A percentile compares a stretch with the other conserved stretches of the same genome.
phyloP scores from a whole-genome alignment of 257 asterid species.

The Petrea volubilis region DNA sequence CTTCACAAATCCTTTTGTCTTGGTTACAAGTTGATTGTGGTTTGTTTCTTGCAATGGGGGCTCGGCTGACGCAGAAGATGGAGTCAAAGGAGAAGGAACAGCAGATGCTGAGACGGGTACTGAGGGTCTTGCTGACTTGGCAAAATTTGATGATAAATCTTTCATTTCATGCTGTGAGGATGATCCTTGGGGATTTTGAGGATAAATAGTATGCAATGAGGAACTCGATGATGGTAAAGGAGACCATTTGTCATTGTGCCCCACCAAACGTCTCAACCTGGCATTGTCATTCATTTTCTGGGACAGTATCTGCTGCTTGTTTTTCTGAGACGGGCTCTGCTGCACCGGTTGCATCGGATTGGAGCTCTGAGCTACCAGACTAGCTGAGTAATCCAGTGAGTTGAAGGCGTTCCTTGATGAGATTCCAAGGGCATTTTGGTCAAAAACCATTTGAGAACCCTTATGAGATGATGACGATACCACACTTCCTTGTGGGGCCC shows the following conservation, averaged over 20 bases:
- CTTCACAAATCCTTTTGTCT: conserved; percentile 9
- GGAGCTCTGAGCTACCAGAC: conserved; percentile 11
- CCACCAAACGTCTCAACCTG: conserved; percentile 22
- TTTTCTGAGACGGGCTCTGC: conserved; percentile 24
- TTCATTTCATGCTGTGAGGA: conserved; percentile 34
- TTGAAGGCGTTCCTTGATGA: conserved; percentile 23
- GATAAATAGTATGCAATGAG: conserved; percentile 23
- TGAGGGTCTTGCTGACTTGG: conserved; percentile 28
- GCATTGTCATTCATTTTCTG: conserved; percentile 33
- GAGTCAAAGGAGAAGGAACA: conserved; percentile 47
- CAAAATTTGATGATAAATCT: conserved; percentile 32
- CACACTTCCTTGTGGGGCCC: conserved; percentile 25
- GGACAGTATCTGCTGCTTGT: conserved; percentile 32
- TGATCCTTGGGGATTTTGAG: conserved; percentile 42
- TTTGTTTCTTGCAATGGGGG: conserved; percentile 16
- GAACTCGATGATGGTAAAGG: conserved; percentile 21
- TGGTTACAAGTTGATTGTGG: conserved; percentile 19
- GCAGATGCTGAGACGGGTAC: conserved; percentile 36
- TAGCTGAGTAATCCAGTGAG: conserved; percentile 27
- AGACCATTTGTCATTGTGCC: conserved; percentile 30
- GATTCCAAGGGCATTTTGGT: conserved; percentile 23
- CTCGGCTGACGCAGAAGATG: conserved; percentile 26
- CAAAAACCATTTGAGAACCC: conserved; percentile 21
- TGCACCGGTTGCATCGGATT: conserved; percentile 24
- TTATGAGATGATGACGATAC: conserved; percentile 10